These are phyloP conservation scores for Aspergillus conjunctus DNA, from an alignment of 495 filamentous ascomycete genomes.

Conservation along the genomic window DNA sequence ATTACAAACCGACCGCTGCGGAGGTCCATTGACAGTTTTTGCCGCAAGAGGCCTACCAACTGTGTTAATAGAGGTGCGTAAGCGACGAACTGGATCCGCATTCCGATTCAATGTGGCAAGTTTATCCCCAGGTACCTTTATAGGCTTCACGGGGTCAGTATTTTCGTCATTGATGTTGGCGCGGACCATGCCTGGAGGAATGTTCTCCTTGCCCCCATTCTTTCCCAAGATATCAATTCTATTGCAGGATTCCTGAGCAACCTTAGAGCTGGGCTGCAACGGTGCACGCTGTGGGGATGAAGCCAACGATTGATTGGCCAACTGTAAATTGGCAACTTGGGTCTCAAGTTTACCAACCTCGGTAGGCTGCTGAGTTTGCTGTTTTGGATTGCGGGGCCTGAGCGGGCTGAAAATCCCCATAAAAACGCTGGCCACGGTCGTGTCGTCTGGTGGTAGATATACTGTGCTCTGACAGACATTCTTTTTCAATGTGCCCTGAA, in stretches of 20 bases:
- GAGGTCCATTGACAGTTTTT: conserved; percentile 14
- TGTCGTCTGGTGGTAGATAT: conserved; percentile 47
- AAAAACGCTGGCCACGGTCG: conserved; percentile 43
- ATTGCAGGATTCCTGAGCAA: conserved; percentile 34
- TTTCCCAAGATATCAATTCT: conserved; percentile 42
- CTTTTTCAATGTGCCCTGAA: conserved; percentile 30
- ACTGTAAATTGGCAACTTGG: conserved; percentile 31
- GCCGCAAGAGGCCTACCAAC: conserved; percentile 6
- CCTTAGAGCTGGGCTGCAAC: conserved; percentile 39
- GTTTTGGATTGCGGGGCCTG: conserved; percentile 25
- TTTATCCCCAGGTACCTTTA: conserved; percentile 3
- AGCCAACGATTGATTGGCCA: conserved; percentile 32
- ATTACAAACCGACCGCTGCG: conserved; percentile 14
- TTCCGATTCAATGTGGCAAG: conserved; percentile 2
- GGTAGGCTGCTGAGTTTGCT: conserved; percentile 20
- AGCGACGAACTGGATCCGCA: background rate
- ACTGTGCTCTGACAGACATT: conserved; percentile 40
- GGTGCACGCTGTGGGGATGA: conserved; percentile 35
- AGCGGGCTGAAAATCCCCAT: conserved; percentile 46
- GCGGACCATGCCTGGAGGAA: conserved; percentile 39
- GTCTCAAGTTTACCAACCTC: conserved; percentile 32
- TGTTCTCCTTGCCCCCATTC: conserved; percentile 53
- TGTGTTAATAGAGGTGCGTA: background rate
- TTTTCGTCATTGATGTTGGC: conserved; percentile 25
- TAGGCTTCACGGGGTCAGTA: conserved; percentile 12